Base-by-base conservation (phyloP, 371 early-diverging fungal species). In the Mucor piriformis region DNA sequence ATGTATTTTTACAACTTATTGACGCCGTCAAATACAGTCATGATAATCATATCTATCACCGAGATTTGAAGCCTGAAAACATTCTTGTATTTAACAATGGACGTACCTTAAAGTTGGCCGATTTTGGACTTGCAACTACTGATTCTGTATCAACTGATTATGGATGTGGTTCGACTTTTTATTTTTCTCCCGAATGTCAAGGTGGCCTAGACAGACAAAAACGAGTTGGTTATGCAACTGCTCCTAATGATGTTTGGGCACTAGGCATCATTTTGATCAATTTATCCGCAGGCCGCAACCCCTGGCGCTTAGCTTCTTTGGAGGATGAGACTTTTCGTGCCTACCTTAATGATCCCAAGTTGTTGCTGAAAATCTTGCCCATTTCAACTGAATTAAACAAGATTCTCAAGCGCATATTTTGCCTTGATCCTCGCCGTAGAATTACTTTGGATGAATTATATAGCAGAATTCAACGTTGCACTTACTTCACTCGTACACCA, bases 111-210 rank as follows among this genome's bases (percentile, higher is more conserved):
- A 94, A 95, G 69, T 80, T 98, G 18, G 89, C 94, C 16, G 97
- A 97, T 69, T 98, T 97, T 83, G 97, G 97, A 0, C 83, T 98
- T 10, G 88, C 95, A 3, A 96, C 96, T 1, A 83, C 84, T 6
- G 86, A 92, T 18, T 53, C 59, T 0, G 73, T 74, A 61, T 91
- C 92, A 13, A 84, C 66, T 10, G 95, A 96, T 51, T 87, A 90
- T 58, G 95, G 96, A 3, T 93, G 95, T 69, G 98, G 98, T 6
- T 89, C 90, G 13, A 90, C 92, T 0, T 90, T 92, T 70, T 97
- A 97, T 70, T 92, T 95, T 83, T 92, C 94, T 8, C 98, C 97
- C 57, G 96, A 95, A 76, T 88, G 90, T 69, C 88, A 88, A 76
- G 91, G 88, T 37, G 85, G 84, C 21, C 70, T 85, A 67, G 38